Evolutionary conservation across 805 yeast species (phyloP).

Genomic region (Ogataea polymorpha): DNA sequence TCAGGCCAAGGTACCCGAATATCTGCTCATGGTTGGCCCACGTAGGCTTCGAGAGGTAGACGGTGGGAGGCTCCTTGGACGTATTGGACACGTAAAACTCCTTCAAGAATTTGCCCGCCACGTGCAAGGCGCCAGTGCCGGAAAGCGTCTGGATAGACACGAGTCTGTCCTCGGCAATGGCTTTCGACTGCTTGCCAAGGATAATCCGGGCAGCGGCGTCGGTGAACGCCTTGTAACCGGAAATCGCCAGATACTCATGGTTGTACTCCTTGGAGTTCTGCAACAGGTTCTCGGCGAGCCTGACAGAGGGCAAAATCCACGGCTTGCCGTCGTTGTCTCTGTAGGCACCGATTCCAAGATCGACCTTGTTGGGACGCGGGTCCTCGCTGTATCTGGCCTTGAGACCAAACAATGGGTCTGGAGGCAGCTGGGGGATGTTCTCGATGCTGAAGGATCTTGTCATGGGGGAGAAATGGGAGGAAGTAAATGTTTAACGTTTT

Average conservation of each 20-base stretch:
- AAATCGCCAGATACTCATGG: slow-evolving; percentile 86
- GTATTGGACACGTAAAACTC: slow-evolving; percentile 39
- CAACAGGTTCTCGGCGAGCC: slow-evolving; percentile 64
- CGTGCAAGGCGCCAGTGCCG: slow-evolving; percentile 89
- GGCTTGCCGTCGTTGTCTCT: slow-evolving; percentile 89
- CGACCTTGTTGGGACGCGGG: slow-evolving; percentile 65
- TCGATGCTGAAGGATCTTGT: slow-evolving; percentile 26
- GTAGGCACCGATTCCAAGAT: slow-evolving; percentile 91
- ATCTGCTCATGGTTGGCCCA: slow-evolving; percentile 96
- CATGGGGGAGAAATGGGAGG: slow-evolving; percentile 4
- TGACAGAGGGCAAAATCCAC: slow-evolving; percentile 79
- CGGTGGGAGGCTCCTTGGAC: slow-evolving; percentile 33
- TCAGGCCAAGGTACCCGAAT: slow-evolving; percentile 66
- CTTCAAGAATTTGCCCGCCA: slow-evolving; percentile 71
- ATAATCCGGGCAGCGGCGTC: slow-evolving; percentile 70
- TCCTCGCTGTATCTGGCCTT: slow-evolving; percentile 65
- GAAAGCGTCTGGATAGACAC: slow-evolving; percentile 75
- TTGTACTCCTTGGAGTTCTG: slow-evolving; percentile 59
- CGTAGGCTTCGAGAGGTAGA: slow-evolving; percentile 86
- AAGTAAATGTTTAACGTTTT: not conserved
- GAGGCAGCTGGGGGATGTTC: slow-evolving; percentile 62
- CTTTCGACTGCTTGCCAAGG: slow-evolving; percentile 57
- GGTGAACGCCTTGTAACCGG: slow-evolving; percentile 69
- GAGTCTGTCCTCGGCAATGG: slow-evolving; percentile 44
- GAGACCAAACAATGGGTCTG: slow-evolving; percentile 84